A percentile compares a stretch with the other conserved stretches of the same genome.
Evolutionary conservation across 2,329 filamentous ascomycete species (phyloP).

Genomic region (Graphilbum fragrans): DNA sequence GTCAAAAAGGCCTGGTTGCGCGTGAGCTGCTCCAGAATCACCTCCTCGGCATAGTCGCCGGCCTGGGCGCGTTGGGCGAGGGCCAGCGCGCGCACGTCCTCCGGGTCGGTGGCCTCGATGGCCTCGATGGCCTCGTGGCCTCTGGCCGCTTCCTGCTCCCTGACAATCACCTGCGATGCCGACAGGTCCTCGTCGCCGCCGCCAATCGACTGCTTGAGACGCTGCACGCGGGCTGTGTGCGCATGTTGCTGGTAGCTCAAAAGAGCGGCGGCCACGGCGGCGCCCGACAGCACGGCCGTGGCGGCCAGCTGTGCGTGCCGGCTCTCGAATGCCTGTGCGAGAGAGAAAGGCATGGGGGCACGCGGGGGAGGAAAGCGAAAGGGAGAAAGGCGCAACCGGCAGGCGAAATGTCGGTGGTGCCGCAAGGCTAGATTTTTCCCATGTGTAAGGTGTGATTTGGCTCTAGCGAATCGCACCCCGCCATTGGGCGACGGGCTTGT

Average conservation of each 20-base stretch:
- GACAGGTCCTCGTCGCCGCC: conserved; percentile 16
- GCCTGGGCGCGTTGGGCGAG: conserved; percentile 48
- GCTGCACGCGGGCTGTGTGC: conserved; percentile 37
- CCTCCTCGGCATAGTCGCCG: conserved; percentile 59
- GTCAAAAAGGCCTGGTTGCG: conserved; percentile 86
- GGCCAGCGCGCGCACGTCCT: conserved; percentile 46
- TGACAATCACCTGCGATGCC: neutral
- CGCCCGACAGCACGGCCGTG: conserved; percentile 56
- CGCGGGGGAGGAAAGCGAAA: no score
- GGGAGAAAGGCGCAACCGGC: no score
- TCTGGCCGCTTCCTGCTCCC: conserved; percentile 6
- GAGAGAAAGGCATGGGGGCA: neutral
- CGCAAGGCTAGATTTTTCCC: no score
- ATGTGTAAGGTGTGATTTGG: no score
- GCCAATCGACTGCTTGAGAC: conserved; percentile 47
- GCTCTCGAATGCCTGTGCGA: neutral
- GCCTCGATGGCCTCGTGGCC: conserved; percentile 16
- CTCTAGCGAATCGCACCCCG: no score
- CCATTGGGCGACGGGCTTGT: no score
- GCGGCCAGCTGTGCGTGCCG: conserved; percentile 47
- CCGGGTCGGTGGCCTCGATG: conserved; percentile 34
- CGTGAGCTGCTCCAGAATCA: conserved; percentile 89
- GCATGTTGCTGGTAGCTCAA: conserved; percentile 51
- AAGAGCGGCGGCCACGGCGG: conserved; percentile 46
- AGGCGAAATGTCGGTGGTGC: no score